These are phyloP conservation scores for Pseudonitzschia delicatissima DNA, from an alignment of 108 stramenopile genomes.

Conservation along the genomic window DNA sequence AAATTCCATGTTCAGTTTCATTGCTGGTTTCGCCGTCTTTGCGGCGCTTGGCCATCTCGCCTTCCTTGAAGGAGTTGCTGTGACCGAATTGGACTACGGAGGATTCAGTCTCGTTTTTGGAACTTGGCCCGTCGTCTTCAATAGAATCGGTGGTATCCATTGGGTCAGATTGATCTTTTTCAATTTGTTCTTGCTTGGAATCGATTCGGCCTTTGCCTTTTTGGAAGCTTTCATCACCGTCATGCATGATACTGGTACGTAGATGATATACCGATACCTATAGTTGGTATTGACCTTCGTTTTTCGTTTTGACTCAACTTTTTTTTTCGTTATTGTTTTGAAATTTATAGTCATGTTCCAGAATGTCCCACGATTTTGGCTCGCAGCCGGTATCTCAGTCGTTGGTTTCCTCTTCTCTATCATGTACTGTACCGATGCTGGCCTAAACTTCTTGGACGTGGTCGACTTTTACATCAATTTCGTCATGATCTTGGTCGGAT, in stretches of 20 bases:
- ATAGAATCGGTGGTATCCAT: conserved; percentile 46
- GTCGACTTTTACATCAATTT: conserved; percentile 72
- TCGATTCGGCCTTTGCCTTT: conserved; percentile 63
- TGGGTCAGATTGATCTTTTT: conserved; percentile 58
- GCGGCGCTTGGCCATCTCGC: conserved; percentile 57
- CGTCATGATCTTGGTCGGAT: conserved; percentile 60
- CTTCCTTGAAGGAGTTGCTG: conserved; percentile 16
- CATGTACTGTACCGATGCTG: conserved; percentile 54
- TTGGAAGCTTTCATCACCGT: conserved; percentile 18
- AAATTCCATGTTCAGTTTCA: conserved; percentile 53
- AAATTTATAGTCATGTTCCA: background rate
- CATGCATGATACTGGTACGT: conserved; percentile 8
- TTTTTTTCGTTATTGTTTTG: no score
- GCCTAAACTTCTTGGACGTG: conserved; percentile 50
- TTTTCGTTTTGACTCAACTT: no score
- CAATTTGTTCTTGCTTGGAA: conserved; percentile 56
- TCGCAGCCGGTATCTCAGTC: conserved; percentile 23
- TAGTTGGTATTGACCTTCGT: background rate
- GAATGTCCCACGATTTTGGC: conserved; percentile 20
- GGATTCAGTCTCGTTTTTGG: conserved; percentile 57
- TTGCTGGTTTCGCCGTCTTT: conserved; percentile 71
- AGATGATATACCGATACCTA: no score
- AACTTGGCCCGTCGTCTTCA: conserved; percentile 57
- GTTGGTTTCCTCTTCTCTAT: conserved; percentile 33
- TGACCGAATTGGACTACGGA: conserved; percentile 21